phyloP scores from a whole-genome alignment of 208 protist species.

The Crithidia brevicula region DNA sequence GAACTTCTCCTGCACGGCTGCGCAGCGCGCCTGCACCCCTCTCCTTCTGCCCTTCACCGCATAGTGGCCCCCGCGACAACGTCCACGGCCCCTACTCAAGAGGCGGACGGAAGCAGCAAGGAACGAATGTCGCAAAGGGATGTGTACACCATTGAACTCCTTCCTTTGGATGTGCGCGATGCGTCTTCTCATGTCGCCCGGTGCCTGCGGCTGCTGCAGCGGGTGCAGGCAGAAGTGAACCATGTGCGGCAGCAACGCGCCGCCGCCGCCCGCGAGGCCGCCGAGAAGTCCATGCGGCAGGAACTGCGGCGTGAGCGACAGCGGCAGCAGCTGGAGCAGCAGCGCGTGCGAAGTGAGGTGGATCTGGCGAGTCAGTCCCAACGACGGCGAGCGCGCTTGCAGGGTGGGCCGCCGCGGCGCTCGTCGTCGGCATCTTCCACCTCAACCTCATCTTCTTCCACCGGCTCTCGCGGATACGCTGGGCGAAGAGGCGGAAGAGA shows the following conservation, averaged over 20 bases:
- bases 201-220: constrained; percentile 19
- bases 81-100: neutral
- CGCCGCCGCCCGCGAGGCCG: constrained; percentile 29
- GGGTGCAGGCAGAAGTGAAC: constrained; percentile 20
- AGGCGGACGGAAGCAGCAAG: neutral
- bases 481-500: neutral
- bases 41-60: neutral
- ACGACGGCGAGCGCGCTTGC: constrained; percentile 4
- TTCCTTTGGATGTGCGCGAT: neutral
- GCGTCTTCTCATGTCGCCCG: neutral
- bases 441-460: constrained; percentile 4
- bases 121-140: no score
- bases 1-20: constrained; percentile 59
- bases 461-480: neutral
- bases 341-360: constrained; percentile 9
- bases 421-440: constrained; percentile 13
- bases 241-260: constrained; percentile 5
- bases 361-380: neutral
- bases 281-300: constrained; percentile 41
- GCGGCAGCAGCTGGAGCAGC: constrained; percentile 22
- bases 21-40: constrained; percentile 25
- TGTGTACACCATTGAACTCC: constrained; percentile 20
- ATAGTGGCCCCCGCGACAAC: no score
- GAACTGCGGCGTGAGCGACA: constrained; percentile 33
- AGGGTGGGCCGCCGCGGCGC: neutral